Evolutionary conservation across 2,329 filamentous ascomycete species (phyloP).

Genomic region (Penicillium sumatraense): DNA sequence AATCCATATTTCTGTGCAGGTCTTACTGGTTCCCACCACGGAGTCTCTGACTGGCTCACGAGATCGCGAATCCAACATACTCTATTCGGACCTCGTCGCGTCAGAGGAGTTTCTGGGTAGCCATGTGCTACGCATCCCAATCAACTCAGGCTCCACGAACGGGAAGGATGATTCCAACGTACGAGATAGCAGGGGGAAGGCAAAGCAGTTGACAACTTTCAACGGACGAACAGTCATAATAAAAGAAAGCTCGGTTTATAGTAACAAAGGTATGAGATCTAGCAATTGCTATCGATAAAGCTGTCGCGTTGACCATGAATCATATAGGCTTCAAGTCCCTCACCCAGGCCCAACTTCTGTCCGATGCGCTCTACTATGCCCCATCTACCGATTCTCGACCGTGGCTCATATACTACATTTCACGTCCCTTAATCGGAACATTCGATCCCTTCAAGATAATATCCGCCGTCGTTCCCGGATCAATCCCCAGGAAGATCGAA

Average conservation of each 20-base stretch:
- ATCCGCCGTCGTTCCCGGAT: constrained; percentile 63
- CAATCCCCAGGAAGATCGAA: constrained; percentile 37
- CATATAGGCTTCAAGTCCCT: constrained; percentile 81
- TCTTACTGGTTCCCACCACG: constrained; percentile 91
- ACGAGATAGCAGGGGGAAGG: constrained; percentile 87
- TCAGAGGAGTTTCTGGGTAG: constrained; percentile 96
- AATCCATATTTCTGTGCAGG: constrained; percentile 45
- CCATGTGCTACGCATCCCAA: constrained; percentile 88
- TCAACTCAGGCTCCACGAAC: constrained; percentile 51
- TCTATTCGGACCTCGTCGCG: constrained; percentile 78
- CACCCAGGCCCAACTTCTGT: constrained; percentile 84
- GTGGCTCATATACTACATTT: constrained; percentile 98
- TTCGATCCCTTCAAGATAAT: constrained; percentile 77
- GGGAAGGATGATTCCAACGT: constrained; percentile 66
- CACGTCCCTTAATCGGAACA: constrained; percentile 79
- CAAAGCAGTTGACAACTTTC: constrained; percentile 88
- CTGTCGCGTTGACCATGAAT: constrained; percentile 19
- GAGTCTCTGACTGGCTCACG: constrained; percentile 86
- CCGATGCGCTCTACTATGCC: constrained; percentile 85
- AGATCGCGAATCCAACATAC: constrained; percentile 81
- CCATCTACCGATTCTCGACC: constrained; percentile 86
- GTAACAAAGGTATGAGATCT: constrained; percentile 79
- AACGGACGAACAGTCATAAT: constrained; percentile 93
- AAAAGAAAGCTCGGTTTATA: constrained; percentile 91
- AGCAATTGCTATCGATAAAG: constrained; percentile 1